Base-by-base conservation (phyloP, 441 rosid species). In the Francoa sonchifolia region DNA sequence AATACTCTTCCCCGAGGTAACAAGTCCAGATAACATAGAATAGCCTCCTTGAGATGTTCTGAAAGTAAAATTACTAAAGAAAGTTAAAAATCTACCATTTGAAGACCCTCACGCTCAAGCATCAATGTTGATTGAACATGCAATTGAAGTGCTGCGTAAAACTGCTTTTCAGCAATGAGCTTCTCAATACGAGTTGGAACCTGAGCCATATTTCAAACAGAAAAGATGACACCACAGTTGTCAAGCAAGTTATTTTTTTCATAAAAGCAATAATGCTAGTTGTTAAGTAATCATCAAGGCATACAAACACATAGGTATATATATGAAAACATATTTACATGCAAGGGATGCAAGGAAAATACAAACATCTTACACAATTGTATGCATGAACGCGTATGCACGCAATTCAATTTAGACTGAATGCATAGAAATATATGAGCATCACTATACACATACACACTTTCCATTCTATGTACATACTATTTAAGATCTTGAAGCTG, bases 41-140 rank as follows among this genome's bases (percentile, higher is more conserved):
- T 32, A 23, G 19, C 10, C 5, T 4, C n/a, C 3, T 36, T 19
- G 5, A 9, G 25, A 36, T 25, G n/a, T 36, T 36, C 41, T 36
- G n/a, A 36, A 19, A 18, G 41, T 18, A 9, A 2, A n/a, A 4
- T 18, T 18, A 14, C 41, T 18, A 31, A 17, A 33, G 34, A 52
- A 28, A 19, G 34, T 47, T 36, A 44, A 49, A 42, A 69, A 50
- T 65, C 48, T 76, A 92, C 99, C 66, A 74, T 72, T 67, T 87
- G 97, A 59, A 92, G 97, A 56, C 99, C 97, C 72, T 92, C 97
- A 46, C 97, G 76, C 69, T 92, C 97, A 48, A 92, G 97, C 97
- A 92, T 87, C 67, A 84, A 51, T 35, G 82, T 32, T 26, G 94
- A 92, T 39, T 82, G 97, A 58, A 68, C 76, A 56, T 70, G 87